phyloP scores from a whole-genome alignment of 768 basidiomycete genomes.

The Suillus bovinus region DNA sequence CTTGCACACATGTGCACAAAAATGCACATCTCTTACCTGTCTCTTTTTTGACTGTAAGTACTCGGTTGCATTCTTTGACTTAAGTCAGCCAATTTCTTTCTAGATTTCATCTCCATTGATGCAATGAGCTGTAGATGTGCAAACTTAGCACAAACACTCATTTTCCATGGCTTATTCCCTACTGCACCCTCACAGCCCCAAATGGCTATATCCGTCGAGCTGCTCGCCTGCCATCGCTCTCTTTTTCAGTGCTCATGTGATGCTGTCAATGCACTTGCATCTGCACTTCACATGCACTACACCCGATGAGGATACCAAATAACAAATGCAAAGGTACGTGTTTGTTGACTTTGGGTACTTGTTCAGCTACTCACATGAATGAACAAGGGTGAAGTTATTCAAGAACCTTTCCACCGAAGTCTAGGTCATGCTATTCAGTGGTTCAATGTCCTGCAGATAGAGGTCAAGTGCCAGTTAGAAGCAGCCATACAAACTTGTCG shows the following conservation, averaged over 20 bases:
- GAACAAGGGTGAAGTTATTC: constrained; percentile 3
- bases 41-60: background rate
- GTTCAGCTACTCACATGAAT: too few species aligned
- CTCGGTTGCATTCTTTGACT: background rate
- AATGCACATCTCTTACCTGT: background rate
- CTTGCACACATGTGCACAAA: background rate
- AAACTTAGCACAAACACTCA: constrained; percentile 20
- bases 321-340: constrained; percentile 2
- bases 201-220: constrained; percentile 24
- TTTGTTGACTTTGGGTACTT: too few species aligned
- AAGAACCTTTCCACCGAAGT: constrained; percentile 33
- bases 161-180: constrained; percentile 33
- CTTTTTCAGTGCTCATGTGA: constrained; percentile 23
- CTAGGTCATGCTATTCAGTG: constrained; percentile 30
- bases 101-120: constrained; percentile 18
- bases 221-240: constrained; percentile 36
- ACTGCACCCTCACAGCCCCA: constrained; percentile 23
- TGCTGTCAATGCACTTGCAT: constrained; percentile 12
- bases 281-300: background rate
- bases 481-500: too few species aligned
- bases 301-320: background rate
- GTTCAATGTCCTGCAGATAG: constrained; percentile 30
- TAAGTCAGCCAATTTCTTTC: background rate
- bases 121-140: constrained; percentile 25
- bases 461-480: too few species aligned